Conservation (phyloP, 495 filamentous ascomycete genomes). For the Lepidopterella palustris region DNA sequence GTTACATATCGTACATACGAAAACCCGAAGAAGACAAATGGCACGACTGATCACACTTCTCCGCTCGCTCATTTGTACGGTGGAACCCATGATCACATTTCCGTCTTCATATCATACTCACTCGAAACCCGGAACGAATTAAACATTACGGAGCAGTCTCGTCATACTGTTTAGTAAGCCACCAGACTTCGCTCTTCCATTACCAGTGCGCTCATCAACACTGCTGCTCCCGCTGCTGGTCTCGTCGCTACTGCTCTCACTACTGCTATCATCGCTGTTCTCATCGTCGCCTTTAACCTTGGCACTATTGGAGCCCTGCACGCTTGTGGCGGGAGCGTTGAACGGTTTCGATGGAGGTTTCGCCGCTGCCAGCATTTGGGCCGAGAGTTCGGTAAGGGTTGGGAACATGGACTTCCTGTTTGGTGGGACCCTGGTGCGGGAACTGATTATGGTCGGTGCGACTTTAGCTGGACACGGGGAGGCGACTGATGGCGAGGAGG, state of each 20-base stretch:
- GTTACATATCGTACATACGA: too few relatives aligned
- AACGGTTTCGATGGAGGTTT: background rate
- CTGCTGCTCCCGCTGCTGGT: conserved; percentile 7
- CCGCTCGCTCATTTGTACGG: too few relatives aligned
- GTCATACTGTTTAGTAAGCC: background rate
- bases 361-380: background rate
- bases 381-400: conserved; percentile 7
- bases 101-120: too few relatives aligned
- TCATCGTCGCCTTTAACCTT: background rate
- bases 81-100: too few relatives aligned
- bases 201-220: background rate
- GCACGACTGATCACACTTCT: too few relatives aligned
- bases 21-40: too few relatives aligned
- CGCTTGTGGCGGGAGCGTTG: conserved; percentile 1
- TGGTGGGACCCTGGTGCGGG: too few relatives aligned
- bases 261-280: conserved; percentile 1
- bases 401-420: conserved; percentile 13
- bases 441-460: background rate
- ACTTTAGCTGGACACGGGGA: background rate
- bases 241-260: background rate
- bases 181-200: conserved; percentile 1
- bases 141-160: too few relatives aligned
- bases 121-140: too few relatives aligned
- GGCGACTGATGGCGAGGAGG: conserved; percentile 3
- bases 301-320: conserved; percentile 1